phyloP scores from a whole-genome alignment of 192 early-diverging fungal genomes.

The Gaertneriomyces sp. region DNA sequence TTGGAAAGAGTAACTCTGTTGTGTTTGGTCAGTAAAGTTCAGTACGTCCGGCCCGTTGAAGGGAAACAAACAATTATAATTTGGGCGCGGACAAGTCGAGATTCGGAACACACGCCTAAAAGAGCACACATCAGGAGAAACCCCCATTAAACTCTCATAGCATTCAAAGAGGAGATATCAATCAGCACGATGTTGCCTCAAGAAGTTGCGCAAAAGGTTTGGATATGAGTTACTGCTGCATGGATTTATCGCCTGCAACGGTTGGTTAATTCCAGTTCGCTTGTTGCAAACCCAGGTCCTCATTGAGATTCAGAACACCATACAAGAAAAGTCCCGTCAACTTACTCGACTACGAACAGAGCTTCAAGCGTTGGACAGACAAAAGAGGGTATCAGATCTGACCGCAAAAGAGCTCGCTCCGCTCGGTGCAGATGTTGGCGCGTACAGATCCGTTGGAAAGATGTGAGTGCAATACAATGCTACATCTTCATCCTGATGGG shows the following conservation, averaged over 20 bases:
- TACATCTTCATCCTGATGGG: not conserved
- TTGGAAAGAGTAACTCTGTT: no score
- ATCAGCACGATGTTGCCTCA: slow-evolving; percentile 1
- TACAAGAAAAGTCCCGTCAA: slow-evolving; percentile 58
- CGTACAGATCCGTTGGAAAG: slow-evolving; percentile 73
- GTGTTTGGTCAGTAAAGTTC: no score
- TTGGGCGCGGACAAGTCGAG: no score
- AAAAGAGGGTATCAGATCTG: slow-evolving; percentile 63
- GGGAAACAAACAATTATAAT: no score
- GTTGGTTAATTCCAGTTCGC: not conserved
- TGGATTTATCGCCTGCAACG: slow-evolving; percentile 7
- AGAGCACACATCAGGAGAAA: no score
- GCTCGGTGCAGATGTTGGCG: slow-evolving; percentile 46
- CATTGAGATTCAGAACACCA: slow-evolving; percentile 65
- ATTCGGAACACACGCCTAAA: no score
- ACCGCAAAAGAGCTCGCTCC: slow-evolving; percentile 63
- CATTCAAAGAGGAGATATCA: no score
- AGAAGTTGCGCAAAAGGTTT: slow-evolving; percentile 30
- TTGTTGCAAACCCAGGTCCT: slow-evolving; percentile 9
- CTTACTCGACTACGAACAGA: slow-evolving; percentile 58
- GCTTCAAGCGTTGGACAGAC: slow-evolving; percentile 60
- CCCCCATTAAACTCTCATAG: no score
- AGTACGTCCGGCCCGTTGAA: no score
- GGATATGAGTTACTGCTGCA: not conserved
- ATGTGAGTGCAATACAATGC: slow-evolving; percentile 49